phyloP scores from a whole-genome alignment of 306 rosid genomes.

The Lotus japonicus region DNA sequence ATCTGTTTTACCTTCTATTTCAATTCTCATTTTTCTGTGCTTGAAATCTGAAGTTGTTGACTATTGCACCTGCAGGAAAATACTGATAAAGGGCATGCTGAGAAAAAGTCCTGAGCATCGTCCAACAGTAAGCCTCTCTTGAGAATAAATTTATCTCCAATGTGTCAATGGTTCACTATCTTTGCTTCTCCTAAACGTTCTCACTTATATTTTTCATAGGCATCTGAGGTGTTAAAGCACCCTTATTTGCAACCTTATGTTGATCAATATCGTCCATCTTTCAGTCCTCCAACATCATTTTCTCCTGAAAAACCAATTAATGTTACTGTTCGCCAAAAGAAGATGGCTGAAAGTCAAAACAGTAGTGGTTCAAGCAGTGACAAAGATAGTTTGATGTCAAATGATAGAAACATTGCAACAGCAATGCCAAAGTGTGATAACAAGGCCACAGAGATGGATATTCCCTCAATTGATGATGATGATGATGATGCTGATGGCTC shows the following conservation, averaged over 20 bases:
- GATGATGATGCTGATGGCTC: slow-evolving; percentile 55
- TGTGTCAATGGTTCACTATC: slow-evolving; percentile 1
- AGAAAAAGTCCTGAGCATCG: slow-evolving; percentile 96
- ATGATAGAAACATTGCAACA: slow-evolving; percentile 50
- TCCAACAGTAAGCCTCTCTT: slow-evolving; percentile 63
- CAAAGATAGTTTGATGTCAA: slow-evolving; percentile 71
- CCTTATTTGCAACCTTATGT: slow-evolving; percentile 94
- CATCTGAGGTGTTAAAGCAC: slow-evolving; percentile 89
- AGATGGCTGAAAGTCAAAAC: slow-evolving; percentile 86
- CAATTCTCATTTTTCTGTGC: not conserved
- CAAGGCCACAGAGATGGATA: slow-evolving; percentile 52
- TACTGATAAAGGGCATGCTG: slow-evolving; percentile 93
- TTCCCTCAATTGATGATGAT: slow-evolving; percentile 47
- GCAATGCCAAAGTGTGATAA: slow-evolving; percentile 29
- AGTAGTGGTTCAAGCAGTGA: slow-evolving; percentile 84
- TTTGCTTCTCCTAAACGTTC: slow-evolving; percentile 12
- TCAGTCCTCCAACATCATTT: slow-evolving; percentile 42
- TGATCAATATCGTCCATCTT: slow-evolving; percentile 68
- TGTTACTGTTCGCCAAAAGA: slow-evolving; percentile 42
- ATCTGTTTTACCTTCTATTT: slow-evolving; percentile 1
- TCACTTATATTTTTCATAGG: slow-evolving; percentile 48
- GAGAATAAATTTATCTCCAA: slow-evolving; percentile 1
- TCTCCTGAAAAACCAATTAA: slow-evolving; percentile 60
- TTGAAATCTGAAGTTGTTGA: slow-evolving; percentile 16
- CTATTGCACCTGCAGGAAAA: slow-evolving; percentile 59